Base-by-base conservation (phyloP, 768 basidiomycete genomes). In the Fibroporia radiculosa region DNA sequence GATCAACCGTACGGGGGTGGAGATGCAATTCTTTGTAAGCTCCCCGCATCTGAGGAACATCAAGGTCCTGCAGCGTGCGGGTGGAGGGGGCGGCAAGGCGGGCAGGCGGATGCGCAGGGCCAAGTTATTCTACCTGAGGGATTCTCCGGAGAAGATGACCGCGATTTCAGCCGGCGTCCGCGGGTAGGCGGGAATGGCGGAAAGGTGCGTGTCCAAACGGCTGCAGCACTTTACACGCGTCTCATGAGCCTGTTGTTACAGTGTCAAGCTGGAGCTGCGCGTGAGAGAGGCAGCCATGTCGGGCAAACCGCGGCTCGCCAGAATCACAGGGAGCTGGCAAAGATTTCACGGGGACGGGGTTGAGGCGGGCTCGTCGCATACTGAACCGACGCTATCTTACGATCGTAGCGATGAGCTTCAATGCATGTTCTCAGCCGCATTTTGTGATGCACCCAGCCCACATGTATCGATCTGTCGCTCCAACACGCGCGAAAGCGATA, bases 41-140 rank as follows among this genome's bases (percentile, higher is more conserved):
- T 88, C 85, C 41, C 93, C 95, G 23, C 77, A 89, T 59, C 57
- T 98, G 64, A 90, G 88, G 71, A 81, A 85, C 44, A 84, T 98
- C 65, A 81, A 82, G 65, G 68, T 97, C 48, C 67, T 93, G 48
- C 75, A 78, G 64, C 69, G 66, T 52, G 81, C 84, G 45, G 59
- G 60, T 27, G 57, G 59, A 10, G 53, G 52, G 16, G 50, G 48
- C 36, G 56, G 54, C 33, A 65, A 56, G 50, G 74, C 74, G 4
- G 74, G 71, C 48, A 74, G 74, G 49, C 67, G 80, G 53, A 78
- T 84, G 73, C 69, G 78, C 55, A 74, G 83, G 60, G 86, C 89
- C 42, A 92, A 90, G 64, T 56, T 91, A 52, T 90, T 77, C 70
- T 92, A 86, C 66, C 69, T 92, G 53, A 72, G 89, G 54, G 79